A percentile compares a stretch with the other conserved stretches of the same genome.
phyloP scores from a whole-genome alignment of 345 rosid genomes.

The Trapa bicornis region DNA sequence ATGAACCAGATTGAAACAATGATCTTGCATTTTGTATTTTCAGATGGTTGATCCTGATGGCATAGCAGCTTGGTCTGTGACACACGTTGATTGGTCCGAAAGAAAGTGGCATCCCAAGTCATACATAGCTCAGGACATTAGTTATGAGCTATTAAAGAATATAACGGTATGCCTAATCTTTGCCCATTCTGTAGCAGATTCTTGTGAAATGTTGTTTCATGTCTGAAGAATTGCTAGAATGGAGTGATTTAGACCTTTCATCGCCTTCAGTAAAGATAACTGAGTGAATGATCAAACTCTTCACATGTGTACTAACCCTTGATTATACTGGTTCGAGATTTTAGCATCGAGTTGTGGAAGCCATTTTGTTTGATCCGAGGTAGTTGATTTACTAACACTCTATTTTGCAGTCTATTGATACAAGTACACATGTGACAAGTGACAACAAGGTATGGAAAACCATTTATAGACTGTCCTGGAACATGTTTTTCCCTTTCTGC shows the following conservation, averaged over 20 bases:
- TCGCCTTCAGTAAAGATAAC: too few species aligned
- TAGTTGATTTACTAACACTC: too few species aligned
- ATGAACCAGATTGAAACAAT: not conserved
- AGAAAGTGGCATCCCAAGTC: conserved; percentile 98
- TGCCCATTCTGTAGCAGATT: not conserved
- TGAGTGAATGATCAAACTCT: too few species aligned
- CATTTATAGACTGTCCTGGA: not conserved
- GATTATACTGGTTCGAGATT: too few species aligned
- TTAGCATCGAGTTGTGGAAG: too few species aligned
- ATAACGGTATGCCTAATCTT: conserved; percentile 46
- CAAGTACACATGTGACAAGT: conserved; percentile 70
- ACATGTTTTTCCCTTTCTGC: not conserved
- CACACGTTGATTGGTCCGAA: conserved; percentile 99
- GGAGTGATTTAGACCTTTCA: not conserved
- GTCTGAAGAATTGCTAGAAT: not conserved
- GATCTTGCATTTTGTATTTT: not conserved
- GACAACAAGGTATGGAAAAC: conserved; percentile 50
- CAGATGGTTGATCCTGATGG: conserved; percentile 93
- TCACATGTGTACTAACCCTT: too few species aligned
- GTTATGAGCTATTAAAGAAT: conserved; percentile 55
- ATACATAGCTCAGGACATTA: conserved; percentile 52
- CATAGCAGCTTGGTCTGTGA: conserved; percentile 83
- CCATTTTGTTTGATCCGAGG: too few species aligned
- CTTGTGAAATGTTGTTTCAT: not conserved
- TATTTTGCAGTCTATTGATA: conserved; percentile 53